Percentiles rank a stretch among this genome's conserved stretches.
Conservation (phyloP, 768 basidiomycete species). For the Lactarius psammicola region DNA sequence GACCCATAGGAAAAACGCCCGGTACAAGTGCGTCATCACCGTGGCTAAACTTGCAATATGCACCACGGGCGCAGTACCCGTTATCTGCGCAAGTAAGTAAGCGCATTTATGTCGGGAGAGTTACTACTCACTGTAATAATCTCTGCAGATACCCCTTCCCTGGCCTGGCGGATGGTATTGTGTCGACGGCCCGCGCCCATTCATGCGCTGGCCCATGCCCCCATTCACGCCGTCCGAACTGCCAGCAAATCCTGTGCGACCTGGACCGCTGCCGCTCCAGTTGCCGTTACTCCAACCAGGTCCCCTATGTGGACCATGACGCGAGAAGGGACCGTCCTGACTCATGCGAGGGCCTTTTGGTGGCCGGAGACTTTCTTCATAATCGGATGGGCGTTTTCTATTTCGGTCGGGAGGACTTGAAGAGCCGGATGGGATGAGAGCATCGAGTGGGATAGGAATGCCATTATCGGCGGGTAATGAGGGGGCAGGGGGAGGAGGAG, state of each 20-base stretch:
- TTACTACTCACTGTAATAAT: slow-evolving; percentile 78
- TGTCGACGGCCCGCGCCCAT: slow-evolving; percentile 24
- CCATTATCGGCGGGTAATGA: slow-evolving; percentile 53
- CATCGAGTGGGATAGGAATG: slow-evolving; percentile 79
- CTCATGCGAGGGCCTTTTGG: slow-evolving; percentile 71
- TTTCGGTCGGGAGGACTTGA: slow-evolving; percentile 50
- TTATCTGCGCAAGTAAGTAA: slow-evolving; percentile 53
- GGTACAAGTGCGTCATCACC: slow-evolving; percentile 85
- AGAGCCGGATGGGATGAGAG: slow-evolving; percentile 47
- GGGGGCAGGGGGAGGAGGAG: slow-evolving; percentile 36
- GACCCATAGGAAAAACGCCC: slow-evolving; percentile 59
- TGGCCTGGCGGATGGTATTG: slow-evolving; percentile 71
- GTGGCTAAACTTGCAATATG: slow-evolving; percentile 88
- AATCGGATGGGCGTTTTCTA: slow-evolving; percentile 63
- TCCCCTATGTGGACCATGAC: slow-evolving; percentile 50
- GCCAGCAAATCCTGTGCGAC: slow-evolving; percentile 33
- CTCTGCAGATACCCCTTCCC: slow-evolving; percentile 77
- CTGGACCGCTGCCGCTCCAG: slow-evolving; percentile 32
- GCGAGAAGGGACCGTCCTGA: slow-evolving; percentile 62
- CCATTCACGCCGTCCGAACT: slow-evolving; percentile 36
- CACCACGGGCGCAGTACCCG: slow-evolving; percentile 88
- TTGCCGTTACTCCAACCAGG: slow-evolving; percentile 38
- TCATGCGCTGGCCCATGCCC: slow-evolving; percentile 31
- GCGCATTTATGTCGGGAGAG: slow-evolving; percentile 8
- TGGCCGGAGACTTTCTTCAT: slow-evolving; percentile 59